Evolutionary conservation across 2,329 filamentous ascomycete genomes (phyloP).

Genomic region (Alternaria gaisen): DNA sequence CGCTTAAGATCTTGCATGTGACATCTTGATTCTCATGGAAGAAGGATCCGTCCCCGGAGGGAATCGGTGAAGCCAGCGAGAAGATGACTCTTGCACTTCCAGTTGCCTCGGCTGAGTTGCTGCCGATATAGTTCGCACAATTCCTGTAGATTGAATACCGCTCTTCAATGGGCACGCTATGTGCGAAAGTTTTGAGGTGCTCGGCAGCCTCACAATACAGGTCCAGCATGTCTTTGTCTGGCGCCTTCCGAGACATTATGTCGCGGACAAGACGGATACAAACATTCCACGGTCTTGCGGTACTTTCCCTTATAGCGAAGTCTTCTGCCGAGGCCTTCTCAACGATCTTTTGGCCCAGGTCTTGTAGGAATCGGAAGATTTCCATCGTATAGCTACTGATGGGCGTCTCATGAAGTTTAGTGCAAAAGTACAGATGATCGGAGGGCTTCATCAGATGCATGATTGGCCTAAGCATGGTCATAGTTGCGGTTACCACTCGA

Average conservation of each 20-base stretch:
- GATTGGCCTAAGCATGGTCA: slow-evolving; percentile 69
- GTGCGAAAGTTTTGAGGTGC: slow-evolving; percentile 69
- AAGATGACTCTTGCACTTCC: slow-evolving; percentile 74
- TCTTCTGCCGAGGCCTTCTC: slow-evolving; percentile 20
- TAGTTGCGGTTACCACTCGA: slow-evolving; percentile 80
- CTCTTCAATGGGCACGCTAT: slow-evolving; percentile 64
- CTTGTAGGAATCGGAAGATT: slow-evolving; percentile 42
- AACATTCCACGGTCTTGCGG: slow-evolving; percentile 60
- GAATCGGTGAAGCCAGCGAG: slow-evolving; percentile 36
- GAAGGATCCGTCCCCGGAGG: slow-evolving; percentile 29
- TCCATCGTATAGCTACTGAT: slow-evolving; percentile 43
- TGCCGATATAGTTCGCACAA: slow-evolving; percentile 74
- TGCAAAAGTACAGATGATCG: slow-evolving; percentile 68
- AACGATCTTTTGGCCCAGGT: slow-evolving; percentile 34
- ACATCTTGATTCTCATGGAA: slow-evolving; percentile 39
- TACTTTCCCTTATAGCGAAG: slow-evolving; percentile 22
- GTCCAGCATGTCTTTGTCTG: slow-evolving; percentile 66
- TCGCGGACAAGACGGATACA: slow-evolving; percentile 76
- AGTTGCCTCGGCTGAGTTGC: slow-evolving; percentile 69
- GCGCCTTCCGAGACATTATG: slow-evolving; percentile 66
- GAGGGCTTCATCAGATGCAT: slow-evolving; percentile 54
- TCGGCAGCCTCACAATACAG: slow-evolving; percentile 70
- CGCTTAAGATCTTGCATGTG: slow-evolving; percentile 47
- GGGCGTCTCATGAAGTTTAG: slow-evolving; percentile 67
- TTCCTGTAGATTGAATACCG: slow-evolving; percentile 70